A percentile compares a stretch with the other conserved stretches of the same genome.
Conservation (phyloP, 2,329 filamentous ascomycete genomes). For the Monilinia fructicola region DNA sequence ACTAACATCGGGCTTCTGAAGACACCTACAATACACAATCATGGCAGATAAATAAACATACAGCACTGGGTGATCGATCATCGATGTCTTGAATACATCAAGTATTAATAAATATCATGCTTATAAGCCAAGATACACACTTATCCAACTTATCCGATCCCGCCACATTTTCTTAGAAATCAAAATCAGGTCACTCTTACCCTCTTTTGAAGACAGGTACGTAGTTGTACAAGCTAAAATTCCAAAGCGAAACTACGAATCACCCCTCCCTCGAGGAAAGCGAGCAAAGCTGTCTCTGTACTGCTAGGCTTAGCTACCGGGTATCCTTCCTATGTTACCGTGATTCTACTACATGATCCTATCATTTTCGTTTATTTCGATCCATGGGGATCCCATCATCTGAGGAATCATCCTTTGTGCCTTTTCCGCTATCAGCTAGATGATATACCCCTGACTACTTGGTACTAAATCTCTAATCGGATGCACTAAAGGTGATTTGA, state of each 20-base stretch:
- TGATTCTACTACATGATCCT: not conserved
- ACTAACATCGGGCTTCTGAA: not conserved
- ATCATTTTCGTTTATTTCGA: not conserved
- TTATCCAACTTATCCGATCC: constrained; percentile 12
- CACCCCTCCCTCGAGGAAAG: constrained; percentile 3
- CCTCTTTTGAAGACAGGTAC: not conserved
- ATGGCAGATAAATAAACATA: not conserved
- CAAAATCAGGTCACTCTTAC: constrained; percentile 1
- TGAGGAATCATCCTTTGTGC: not conserved
- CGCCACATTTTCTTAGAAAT: constrained; percentile 16
- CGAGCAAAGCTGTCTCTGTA: not conserved
- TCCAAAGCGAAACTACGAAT: not conserved
- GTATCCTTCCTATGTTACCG: not conserved
- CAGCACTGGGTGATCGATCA: constrained; percentile 4
- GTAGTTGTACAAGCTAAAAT: constrained; percentile 4
- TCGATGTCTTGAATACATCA: constrained; percentile 4
- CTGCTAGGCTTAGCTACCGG: constrained; percentile 11
- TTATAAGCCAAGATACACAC: not conserved
- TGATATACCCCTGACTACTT: constrained; percentile 22
- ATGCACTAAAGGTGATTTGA: constrained; percentile 2
- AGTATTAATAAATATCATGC: constrained; percentile 17
- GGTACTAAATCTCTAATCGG: not conserved
- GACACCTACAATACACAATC: not conserved
- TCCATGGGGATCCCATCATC: constrained; percentile 15
- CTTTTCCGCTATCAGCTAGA: not conserved